Evolutionary conservation across 2,329 filamentous ascomycete species (phyloP).

Genomic region (Monilinia polystroma): DNA sequence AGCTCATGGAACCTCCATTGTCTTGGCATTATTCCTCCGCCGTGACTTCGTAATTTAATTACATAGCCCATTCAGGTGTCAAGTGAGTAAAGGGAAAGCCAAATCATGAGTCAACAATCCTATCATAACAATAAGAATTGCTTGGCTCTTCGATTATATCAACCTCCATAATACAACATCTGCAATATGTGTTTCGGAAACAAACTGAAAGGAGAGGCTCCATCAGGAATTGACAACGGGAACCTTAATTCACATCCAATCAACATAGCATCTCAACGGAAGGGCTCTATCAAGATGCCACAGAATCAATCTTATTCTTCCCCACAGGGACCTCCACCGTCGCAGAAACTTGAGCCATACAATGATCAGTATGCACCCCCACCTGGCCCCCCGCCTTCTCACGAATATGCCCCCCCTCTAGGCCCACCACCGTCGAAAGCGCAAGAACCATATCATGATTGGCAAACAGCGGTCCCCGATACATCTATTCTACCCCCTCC

Average conservation of each 20-base stretch:
- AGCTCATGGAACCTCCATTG: background rate
- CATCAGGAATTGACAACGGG: conserved; percentile 22
- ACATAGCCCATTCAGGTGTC: background rate
- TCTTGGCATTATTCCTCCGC: too few relatives aligned
- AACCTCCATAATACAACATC: background rate
- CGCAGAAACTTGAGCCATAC: conserved; percentile 37
- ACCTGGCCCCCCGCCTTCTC: conserved; percentile 41
- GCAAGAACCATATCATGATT: conserved; percentile 57
- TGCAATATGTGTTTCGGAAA: conserved; percentile 36
- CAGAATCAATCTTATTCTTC: conserved; percentile 37
- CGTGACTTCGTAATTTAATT: conserved; percentile 4
- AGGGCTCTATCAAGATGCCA: conserved; percentile 34
- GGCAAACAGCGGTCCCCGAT: conserved; percentile 69
- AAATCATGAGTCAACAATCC: background rate
- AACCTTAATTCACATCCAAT: conserved; percentile 33
- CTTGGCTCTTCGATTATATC: background rate
- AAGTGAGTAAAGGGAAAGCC: background rate
- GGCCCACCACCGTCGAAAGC: conserved; percentile 42
- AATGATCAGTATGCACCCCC: conserved; percentile 27
- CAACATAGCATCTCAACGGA: conserved; percentile 27
- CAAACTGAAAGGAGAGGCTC: conserved; percentile 33
- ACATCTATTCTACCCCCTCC: conserved; percentile 71
- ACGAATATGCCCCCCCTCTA: conserved; percentile 43
- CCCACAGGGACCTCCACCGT: conserved; percentile 35
- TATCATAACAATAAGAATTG: background rate